Evolutionary conservation across 192 early-diverging fungal species (phyloP).

Genomic region (Podila clonocystis): DNA sequence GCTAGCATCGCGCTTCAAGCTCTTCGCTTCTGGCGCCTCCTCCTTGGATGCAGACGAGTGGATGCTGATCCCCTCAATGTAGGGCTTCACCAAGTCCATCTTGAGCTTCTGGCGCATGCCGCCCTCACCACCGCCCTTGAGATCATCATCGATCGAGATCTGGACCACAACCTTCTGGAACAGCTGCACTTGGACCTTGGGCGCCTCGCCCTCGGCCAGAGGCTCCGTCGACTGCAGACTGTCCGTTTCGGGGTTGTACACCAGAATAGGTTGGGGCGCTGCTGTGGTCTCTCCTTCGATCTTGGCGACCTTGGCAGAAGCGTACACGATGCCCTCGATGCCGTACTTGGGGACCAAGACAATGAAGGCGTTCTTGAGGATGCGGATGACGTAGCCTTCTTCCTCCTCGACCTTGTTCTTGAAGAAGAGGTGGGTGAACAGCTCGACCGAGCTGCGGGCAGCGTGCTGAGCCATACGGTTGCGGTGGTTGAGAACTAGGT

Average conservation of each 20-base stretch:
- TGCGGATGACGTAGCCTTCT: constrained; percentile 89
- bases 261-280: constrained; percentile 28
- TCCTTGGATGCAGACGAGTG: constrained; percentile 29
- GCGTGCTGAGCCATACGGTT: constrained; percentile 98
- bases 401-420: constrained; percentile 89
- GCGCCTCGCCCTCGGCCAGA: constrained; percentile 33
- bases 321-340: constrained; percentile 94
- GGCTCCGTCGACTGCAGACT: constrained; percentile 43
- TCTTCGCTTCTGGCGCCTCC: background rate
- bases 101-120: constrained; percentile 73
- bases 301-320: constrained; percentile 47
- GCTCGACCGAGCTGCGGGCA: constrained; percentile 91
- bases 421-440: constrained; percentile 97
- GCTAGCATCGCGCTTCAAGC: constrained; percentile 26
- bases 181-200: constrained; percentile 67
- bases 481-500: constrained; percentile 84
- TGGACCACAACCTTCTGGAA: constrained; percentile 86
- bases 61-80: constrained; percentile 63
- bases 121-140: constrained; percentile 57
- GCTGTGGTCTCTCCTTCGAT: constrained; percentile 11
- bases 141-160: constrained; percentile 67
- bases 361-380: constrained; percentile 95
- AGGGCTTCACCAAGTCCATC: constrained; percentile 63
- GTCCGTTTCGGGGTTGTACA: constrained; percentile 57
- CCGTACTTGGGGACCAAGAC: constrained; percentile 91